Base-by-base conservation (phyloP, 1,284 basidiomycete species). In the Athelia psychrophila region DNA sequence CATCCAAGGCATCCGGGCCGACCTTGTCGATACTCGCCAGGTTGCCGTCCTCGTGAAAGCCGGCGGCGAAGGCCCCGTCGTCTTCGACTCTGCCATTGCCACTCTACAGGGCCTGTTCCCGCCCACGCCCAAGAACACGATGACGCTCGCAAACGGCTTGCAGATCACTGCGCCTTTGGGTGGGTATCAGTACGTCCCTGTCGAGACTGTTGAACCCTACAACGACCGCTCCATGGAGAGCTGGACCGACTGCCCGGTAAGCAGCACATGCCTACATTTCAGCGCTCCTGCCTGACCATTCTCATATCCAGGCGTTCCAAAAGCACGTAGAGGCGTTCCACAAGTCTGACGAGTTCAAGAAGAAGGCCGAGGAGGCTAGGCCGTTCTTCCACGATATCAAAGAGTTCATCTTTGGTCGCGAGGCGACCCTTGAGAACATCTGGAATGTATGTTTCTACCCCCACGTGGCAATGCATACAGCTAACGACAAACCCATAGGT, bases 161-260 rank as follows among this genome's bases (percentile, higher is more conserved):
- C 82, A 75, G 15, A 75, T 95, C 45, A 69, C 81, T 9, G 86
- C 89, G 18, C 90, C 90, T 32, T 78, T 93, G n/a, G 80, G 81
- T 10, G 92, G 93, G 1, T 95, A 94, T 68, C 88, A 91, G 68
- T 93, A 92, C 57, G 78, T 92, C 50, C 88, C 88, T 9, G 86
- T 92, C 33, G 84, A 91, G 72, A 91, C 91, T 6, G 84, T 94
- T 45, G 88, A 93, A 64, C 88, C 91, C 24, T 79, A 77, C 40
- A 90, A 93, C 59, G 89, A 91, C 63, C 81, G 88, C 59, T 88
- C 88, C 32, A 76, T 95, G 58, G 91, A 95, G 68, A 84, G 86
- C 54, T 95, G 88, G 88, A 92, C 89, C 16, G 76, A 83, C 61
- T 93, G 91, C 71, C 86, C 85, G 4, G 87, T 88, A 68, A 33